phyloP scores from a whole-genome alignment of 306 rosid species.

The Glycine soja region DNA sequence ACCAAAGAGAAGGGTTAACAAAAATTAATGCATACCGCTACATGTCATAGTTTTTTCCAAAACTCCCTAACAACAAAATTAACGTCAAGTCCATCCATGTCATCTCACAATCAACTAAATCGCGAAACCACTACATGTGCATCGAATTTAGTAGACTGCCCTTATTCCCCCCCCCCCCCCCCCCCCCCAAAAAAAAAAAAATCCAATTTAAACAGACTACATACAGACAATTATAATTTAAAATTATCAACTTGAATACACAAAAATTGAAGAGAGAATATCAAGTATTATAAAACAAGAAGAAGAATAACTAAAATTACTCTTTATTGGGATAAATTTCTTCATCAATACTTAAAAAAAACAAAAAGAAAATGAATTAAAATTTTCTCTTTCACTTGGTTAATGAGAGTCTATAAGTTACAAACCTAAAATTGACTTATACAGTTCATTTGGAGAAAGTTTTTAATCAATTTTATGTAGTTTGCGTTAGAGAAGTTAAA shows the following conservation, averaged over 20 bases:
- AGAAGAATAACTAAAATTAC: not conserved
- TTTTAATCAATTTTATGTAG: too few species aligned
- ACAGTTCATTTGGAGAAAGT: too few species aligned
- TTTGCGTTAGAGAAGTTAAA: not conserved
- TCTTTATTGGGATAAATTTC: not conserved
- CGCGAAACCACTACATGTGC: not conserved
- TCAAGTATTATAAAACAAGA: not conserved
- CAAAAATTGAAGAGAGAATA: not conserved
- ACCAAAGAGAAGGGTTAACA: slow-evolving; percentile 29
- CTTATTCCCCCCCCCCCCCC: not conserved
- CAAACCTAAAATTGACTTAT: too few species aligned
- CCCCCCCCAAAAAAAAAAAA: too few species aligned
- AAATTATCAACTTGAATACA: not conserved
- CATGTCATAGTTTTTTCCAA: slow-evolving; percentile 27
- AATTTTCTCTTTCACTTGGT: too few species aligned
- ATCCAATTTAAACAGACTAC: not conserved
- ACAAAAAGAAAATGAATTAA: too few species aligned
- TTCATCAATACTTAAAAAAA: not conserved
- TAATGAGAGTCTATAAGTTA: too few species aligned
- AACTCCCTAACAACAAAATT: slow-evolving; percentile 30
- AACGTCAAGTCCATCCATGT: slow-evolving; percentile 39
- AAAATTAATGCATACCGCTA: slow-evolving; percentile 22
- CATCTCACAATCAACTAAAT: slow-evolving; percentile 3
- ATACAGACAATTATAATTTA: not conserved
- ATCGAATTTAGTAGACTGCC: not conserved